Evolutionary conservation across 2,329 filamentous ascomycete genomes (phyloP).

Genomic region (Microdochium bolleyi): DNA sequence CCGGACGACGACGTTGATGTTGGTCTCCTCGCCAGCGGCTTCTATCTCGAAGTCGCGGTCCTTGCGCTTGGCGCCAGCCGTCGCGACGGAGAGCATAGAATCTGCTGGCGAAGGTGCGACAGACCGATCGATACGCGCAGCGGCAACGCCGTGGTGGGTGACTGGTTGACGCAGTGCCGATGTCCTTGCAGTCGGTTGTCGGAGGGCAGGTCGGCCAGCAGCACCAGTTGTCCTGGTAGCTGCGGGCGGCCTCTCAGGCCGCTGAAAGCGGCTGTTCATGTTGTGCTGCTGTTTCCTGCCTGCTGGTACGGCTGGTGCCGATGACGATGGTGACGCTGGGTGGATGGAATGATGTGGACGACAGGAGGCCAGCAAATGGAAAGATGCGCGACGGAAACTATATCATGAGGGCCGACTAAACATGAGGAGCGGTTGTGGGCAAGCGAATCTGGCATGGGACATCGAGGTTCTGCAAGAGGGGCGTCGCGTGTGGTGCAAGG

Average conservation of each 20-base stretch:
- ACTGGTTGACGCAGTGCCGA: conserved; percentile 16
- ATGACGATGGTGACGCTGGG: background rate
- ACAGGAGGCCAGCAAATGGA: too few species aligned
- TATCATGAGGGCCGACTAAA: too few species aligned
- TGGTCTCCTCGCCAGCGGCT: conserved; percentile 70
- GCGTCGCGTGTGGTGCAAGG: background rate
- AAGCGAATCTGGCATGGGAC: too few species aligned
- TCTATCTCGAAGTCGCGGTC: conserved; percentile 75
- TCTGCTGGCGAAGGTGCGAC: conserved; percentile 61
- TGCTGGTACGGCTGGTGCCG: background rate
- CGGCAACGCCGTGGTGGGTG: conserved; percentile 8
- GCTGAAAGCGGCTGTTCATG: conserved; percentile 21
- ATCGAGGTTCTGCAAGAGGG: too few species aligned
- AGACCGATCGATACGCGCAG: conserved; percentile 23
- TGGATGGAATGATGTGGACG: too few species aligned
- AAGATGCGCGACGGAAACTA: too few species aligned
- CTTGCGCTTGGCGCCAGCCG: conserved; percentile 69
- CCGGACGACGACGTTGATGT: conserved; percentile 94
- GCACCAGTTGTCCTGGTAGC: conserved; percentile 12
- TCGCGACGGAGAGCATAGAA: conserved; percentile 54
- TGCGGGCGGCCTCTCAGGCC: conserved; percentile 19
- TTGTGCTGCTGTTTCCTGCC: background rate
- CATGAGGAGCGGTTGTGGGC: too few species aligned
- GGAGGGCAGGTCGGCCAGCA: conserved; percentile 11
- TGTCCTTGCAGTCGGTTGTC: conserved; percentile 11